These are phyloP conservation scores for Moelleriella libera DNA, from an alignment of 2,329 filamentous ascomycete genomes.

Conservation along the genomic window DNA sequence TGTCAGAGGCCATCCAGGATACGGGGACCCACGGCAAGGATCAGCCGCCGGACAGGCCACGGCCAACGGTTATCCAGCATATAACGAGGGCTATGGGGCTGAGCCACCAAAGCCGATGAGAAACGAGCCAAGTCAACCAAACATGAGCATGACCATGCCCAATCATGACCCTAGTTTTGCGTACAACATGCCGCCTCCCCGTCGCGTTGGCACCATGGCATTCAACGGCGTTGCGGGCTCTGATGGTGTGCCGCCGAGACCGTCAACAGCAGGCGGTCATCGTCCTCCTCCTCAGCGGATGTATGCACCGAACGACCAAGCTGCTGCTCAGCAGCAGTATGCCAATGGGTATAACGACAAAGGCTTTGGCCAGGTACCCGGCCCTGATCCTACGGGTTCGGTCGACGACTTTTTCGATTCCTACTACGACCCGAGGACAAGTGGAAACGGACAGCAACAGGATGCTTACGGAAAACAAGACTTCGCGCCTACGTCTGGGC, in stretches of 20 bases:
- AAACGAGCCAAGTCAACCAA: constrained; percentile 34
- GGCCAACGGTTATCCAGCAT: constrained; percentile 12
- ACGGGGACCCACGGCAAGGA: constrained; percentile 11
- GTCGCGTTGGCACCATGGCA: constrained; percentile 27
- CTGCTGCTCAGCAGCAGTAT: constrained; percentile 19
- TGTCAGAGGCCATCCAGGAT: constrained; percentile 13
- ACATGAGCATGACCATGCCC: constrained; percentile 50
- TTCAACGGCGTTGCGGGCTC: constrained; percentile 29
- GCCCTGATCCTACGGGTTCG: constrained; percentile 12
- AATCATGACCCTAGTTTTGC: constrained; percentile 28
- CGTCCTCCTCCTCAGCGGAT: constrained; percentile 38
- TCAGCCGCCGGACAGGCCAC: constrained; percentile 13
- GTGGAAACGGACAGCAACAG: constrained; percentile 5
- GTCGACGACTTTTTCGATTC: constrained; percentile 39
- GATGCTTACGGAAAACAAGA: constrained; percentile 5
- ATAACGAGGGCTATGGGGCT: constrained; percentile 12
- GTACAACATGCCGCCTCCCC: constrained; percentile 19
- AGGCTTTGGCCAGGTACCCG: constrained; percentile 15
- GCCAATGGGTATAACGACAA: constrained; percentile 16
- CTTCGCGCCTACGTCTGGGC: constrained; percentile 9
- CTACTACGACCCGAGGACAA: constrained; percentile 30
- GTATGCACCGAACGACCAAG: constrained; percentile 28
- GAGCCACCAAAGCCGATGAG: constrained; percentile 15
- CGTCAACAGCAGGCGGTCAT: constrained; percentile 38
- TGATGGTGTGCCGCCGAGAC: constrained; percentile 31